Conservation (phyloP, 73 alveolate genomes). For the Paramecium caudatum region DNA sequence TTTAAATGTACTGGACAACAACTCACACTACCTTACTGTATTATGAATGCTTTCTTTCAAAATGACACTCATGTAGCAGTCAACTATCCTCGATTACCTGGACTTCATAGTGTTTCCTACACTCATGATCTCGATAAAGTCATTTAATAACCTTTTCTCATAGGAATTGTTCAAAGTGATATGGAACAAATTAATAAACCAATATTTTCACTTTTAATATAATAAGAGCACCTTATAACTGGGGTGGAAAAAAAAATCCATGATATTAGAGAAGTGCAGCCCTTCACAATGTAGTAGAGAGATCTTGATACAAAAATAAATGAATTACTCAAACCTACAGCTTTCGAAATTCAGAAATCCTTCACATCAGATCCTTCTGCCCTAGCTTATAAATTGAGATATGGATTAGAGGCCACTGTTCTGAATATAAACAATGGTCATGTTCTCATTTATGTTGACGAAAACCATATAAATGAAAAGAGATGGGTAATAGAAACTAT, state of each 20-base stretch:
- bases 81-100: neutral
- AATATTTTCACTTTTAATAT: neutral
- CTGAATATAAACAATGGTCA: neutral
- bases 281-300: neutral
- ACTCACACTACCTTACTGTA: neutral
- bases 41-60: neutral
- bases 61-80: neutral
- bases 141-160: neutral
- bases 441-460: slow-evolving; percentile 19
- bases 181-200: slow-evolving; percentile 33
- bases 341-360: neutral
- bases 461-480: neutral
- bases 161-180: neutral
- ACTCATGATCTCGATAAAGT: slow-evolving; percentile 20
- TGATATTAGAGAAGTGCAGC: neutral
- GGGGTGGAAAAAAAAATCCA: neutral
- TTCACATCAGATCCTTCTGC: neutral
- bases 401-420: neutral
- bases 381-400: neutral
- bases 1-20: neutral
- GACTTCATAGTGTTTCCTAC: neutral
- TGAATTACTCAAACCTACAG: neutral
- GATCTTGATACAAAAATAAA: neutral
- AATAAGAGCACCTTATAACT: neutral
- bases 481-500: slow-evolving; percentile 13